Evolutionary conservation across 2,329 filamentous ascomycete genomes (phyloP).

Genomic region (Sporothrix protearum): DNA sequence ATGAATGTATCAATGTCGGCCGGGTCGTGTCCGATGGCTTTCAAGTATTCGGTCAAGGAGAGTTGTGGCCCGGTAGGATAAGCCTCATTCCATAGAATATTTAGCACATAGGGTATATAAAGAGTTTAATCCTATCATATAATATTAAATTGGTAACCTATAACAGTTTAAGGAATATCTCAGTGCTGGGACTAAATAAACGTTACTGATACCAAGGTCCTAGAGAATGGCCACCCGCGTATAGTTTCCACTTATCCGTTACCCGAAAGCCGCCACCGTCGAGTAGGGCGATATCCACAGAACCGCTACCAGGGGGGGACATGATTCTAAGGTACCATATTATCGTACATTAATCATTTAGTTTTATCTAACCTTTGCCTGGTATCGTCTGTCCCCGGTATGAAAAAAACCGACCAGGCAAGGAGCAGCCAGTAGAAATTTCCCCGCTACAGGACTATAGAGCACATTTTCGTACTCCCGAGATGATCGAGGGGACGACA

Average conservation of each 20-base stretch:
- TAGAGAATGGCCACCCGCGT: background rate
- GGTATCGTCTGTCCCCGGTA: no score
- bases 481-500: constrained; percentile 21
- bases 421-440: no score
- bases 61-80: background rate
- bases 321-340: background rate
- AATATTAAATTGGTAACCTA: background rate
- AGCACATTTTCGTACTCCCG: no score
- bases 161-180: background rate
- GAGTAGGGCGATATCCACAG: background rate
- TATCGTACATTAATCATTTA: background rate
- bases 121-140: background rate
- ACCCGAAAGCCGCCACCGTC: background rate
- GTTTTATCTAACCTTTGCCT: no score
- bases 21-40: background rate
- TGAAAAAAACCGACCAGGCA: no score
- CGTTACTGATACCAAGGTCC: background rate
- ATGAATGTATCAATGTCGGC: background rate
- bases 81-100: background rate
- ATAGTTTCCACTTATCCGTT: background rate
- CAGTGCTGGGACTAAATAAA: background rate
- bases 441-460: no score
- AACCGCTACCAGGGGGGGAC: background rate
- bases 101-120: background rate
- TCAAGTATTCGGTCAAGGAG: background rate